Evolutionary conservation across 352 stramenopile species (phyloP), one percentile per base, ranked within the genome.

Genomic region (Halophytophthora polymorphica): DNA sequence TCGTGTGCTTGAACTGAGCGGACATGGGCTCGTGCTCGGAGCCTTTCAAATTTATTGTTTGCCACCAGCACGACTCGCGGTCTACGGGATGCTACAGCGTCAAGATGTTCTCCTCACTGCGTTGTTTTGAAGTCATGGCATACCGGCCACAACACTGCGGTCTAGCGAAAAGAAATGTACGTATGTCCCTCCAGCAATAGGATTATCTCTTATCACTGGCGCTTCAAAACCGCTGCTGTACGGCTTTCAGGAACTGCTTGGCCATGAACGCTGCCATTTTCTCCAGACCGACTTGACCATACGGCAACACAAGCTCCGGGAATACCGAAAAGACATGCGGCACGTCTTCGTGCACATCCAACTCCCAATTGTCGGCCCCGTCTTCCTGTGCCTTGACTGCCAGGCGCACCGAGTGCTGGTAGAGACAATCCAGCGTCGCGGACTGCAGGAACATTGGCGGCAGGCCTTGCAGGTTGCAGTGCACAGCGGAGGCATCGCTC

Each of bases 371-470:
- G 10, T 22, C 39, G 15, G 58, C 38, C 0, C 53, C 44, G n/a
- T 66, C 49, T 0, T 46, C 52, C 10, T 58, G 28, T 1, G 46
- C 66, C 36, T 69, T 79, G 2, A 23, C 41, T 8, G 64, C 52
- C 2, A 84, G 56, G 8, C 44, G 56, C 15, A 43, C 2, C 0
- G 45, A 52, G 22, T 80, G 53, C 12, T 55, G 45, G 45, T 53
- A 57, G 25, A 83, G 23, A 8, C 41, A 60, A 46, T 83, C 72
- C 3, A 66, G 41, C 42, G 25, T 46, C 6, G 43, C 72, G 6
- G 60, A 49, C 38, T 79, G 73, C 22, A 83, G 11, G 28, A 78
- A 61, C 22, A 73, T 52, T 1, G 73, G 67, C 3, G 73, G 59
- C 0, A 79, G 59, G 0, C 43, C 58, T 1, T 21, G 43, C 6